These are phyloP conservation scores for Mycocalia duriaeana DNA, from an alignment of 1,284 basidiomycete species.

Conservation along the genomic window DNA sequence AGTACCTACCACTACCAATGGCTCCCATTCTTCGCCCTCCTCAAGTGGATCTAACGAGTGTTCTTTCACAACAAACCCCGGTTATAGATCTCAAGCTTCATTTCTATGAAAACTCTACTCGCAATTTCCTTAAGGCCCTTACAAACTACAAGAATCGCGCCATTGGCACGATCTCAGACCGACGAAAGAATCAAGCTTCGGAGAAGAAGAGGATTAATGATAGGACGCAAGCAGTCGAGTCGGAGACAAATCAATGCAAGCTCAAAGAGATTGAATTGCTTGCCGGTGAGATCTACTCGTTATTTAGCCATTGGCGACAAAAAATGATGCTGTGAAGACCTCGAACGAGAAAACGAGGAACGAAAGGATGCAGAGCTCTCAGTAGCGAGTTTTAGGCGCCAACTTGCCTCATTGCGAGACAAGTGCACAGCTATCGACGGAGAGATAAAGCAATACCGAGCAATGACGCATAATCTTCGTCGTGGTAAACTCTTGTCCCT, in stretches of 20 bases:
- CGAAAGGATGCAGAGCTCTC: constrained; percentile 62
- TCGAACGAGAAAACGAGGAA: constrained; percentile 68
- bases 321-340: constrained; percentile 34
- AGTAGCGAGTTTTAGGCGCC: constrained; percentile 56
- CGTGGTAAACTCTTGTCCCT: no score
- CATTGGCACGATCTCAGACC: constrained; percentile 56
- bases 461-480: constrained; percentile 49
- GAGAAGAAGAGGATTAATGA: constrained; percentile 61
- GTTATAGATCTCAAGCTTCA: constrained; percentile 61
- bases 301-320: not conserved
- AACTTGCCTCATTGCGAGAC: constrained; percentile 56
- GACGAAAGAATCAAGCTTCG: constrained; percentile 46
- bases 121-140: constrained; percentile 66
- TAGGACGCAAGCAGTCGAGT: constrained; percentile 50
- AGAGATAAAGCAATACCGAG: constrained; percentile 67
- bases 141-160: constrained; percentile 63
- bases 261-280: constrained; percentile 68
- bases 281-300: constrained; percentile 40
- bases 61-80: constrained; percentile 53
- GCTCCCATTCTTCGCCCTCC: constrained; percentile 41
- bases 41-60: constrained; percentile 56
- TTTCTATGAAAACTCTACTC: constrained; percentile 58
- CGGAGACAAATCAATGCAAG: constrained; percentile 68
- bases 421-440: constrained; percentile 51
- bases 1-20: no score